Percentiles rank a stretch among this genome's conserved stretches.
Evolutionary conservation across 768 basidiomycete genomes (phyloP).

Genomic region (Suillus tomentosus): DNA sequence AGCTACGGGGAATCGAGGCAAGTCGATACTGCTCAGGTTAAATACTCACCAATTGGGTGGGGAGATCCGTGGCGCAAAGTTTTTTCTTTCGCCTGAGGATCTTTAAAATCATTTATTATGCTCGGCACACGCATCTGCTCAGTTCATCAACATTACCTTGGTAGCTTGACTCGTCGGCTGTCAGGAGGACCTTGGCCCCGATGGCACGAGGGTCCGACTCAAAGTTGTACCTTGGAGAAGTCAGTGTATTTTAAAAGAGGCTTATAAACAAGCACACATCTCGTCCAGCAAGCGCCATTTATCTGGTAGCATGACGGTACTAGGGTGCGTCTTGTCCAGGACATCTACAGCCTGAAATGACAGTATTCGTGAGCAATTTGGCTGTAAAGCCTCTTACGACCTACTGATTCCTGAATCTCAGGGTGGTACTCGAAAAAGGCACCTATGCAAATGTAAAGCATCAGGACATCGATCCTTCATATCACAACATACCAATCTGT

Average conservation of each 20-base stretch:
- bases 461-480: not conserved
- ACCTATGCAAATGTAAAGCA: conserved; percentile 35
- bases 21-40: conserved; percentile 10
- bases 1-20: conserved; percentile 43
- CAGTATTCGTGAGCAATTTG: conserved; percentile 16
- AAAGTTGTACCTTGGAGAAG: conserved; percentile 61
- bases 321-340: conserved; percentile 59
- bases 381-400: conserved; percentile 19
- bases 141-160: conserved; percentile 39
- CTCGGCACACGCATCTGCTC: not conserved
- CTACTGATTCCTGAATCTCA: conserved; percentile 61
- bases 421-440: conserved; percentile 77
- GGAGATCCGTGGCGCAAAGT: conserved; percentile 69
- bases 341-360: conserved; percentile 56
- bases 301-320: conserved; percentile 54
- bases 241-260: conserved; percentile 14
- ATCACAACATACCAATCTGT: conserved; percentile 49
- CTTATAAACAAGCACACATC: conserved; percentile 44
- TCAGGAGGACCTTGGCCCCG: conserved; percentile 63
- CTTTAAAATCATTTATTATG: conserved; percentile 15
- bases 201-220: conserved; percentile 66
- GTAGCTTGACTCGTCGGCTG: conserved; percentile 68
- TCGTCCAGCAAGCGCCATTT: conserved; percentile 59
- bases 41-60: conserved; percentile 68
- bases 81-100: conserved; percentile 28